phyloP scores from a whole-genome alignment of 139 green algal genomes.

The Chlamydomonas applanata region DNA sequence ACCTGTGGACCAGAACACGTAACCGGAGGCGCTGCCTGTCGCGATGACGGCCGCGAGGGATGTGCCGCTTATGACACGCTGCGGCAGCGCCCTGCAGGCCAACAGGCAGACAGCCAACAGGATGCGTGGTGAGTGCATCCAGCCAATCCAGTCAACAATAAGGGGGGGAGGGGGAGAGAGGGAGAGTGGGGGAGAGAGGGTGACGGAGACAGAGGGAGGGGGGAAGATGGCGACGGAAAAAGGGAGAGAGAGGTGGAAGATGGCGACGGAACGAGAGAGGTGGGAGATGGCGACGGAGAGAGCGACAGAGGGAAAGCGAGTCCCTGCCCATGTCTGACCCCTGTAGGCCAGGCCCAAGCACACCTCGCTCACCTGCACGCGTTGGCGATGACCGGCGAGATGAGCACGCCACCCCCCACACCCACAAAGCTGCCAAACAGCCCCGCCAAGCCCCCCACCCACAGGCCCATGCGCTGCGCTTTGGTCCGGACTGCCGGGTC shows the following conservation, averaged over 20 bases:
- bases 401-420: constrained; percentile 79
- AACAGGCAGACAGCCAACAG: background rate
- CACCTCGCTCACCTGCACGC: constrained; percentile 57
- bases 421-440: constrained; percentile 76
- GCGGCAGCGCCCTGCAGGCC: constrained; percentile 31
- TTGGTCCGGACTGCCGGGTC: constrained; percentile 20
- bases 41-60: constrained; percentile 69
- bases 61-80: constrained; percentile 64
- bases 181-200: no score
- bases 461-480: constrained; percentile 30
- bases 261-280: no score
- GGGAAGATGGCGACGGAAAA: no score
- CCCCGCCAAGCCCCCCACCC: constrained; percentile 50
- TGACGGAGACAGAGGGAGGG: no score
- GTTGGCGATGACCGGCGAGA: constrained; percentile 64
- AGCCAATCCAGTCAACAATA: no score
- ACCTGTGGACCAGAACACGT: constrained; percentile 39
- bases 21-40: constrained; percentile 54
- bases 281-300: no score
- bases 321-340: background rate
- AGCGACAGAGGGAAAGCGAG: no score
- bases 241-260: no score
- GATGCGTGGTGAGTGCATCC: background rate
- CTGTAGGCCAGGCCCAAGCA: no score
- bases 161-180: no score